Evolutionary conservation across 208 protist species (phyloP), one percentile per base, ranked within the genome.

Genomic region (Trypanosoma conorhini): DNA sequence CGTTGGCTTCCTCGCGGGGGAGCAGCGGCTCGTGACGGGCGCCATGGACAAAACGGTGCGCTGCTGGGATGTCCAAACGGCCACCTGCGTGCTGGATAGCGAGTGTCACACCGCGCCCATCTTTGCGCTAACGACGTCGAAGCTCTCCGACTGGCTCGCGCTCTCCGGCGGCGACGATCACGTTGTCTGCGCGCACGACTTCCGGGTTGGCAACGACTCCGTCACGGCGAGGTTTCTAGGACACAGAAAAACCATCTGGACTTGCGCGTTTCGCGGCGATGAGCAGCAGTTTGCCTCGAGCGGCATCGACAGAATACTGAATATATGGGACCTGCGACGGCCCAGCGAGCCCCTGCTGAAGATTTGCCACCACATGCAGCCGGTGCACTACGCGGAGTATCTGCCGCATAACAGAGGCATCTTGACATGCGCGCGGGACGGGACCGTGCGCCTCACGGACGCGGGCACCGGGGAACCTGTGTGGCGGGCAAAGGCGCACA

Each of bases 261-360:
- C 80, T 40, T 68, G 74, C 5, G 79, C 87, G 26, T 81, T 85
- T 44, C 81, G 83, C 17, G 63, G 42, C 58, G 75, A 79, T 44
- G 75, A 85, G 26, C 19, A 44, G 17, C 79, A 81, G 55, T 85
- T 87, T 58, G 77, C 70, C 2, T 79, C 84, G 28, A 69, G 70
- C 42, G 86, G 90, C n/a, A 91, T 91, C 64, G 90, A 95, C 80
- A 60, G 28, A 54, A 83, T 75, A 22, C 64, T 90, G 22, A 76
- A 70, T 15, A 65, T 93, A 31, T 95, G 87, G 81, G 90, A 95
- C 63, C 61, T 82, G 10, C 80, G 90, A 22, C 59, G 66, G 3
- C 54, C 80, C 26, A 64, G 38, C 0, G 46, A 35, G 3, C 76
- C 84, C 3, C 1, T 83, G 28, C 7, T 70, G 33, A 72, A 70